phyloP scores from a whole-genome alignment of 1,284 basidiomycete genomes.

The Fomitopsis schrenkii region DNA sequence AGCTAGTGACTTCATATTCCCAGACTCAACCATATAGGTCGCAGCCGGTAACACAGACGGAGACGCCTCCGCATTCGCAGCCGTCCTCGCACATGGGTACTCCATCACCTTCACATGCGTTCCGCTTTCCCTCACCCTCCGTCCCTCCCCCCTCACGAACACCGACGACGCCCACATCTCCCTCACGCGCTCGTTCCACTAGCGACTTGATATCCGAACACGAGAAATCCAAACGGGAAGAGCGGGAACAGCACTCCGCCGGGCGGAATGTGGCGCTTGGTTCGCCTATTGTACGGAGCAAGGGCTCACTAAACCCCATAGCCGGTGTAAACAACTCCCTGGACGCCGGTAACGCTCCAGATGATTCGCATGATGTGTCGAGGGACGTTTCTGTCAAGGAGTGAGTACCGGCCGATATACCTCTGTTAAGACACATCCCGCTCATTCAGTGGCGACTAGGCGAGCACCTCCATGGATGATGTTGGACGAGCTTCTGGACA shows the following conservation, averaged over 20 bases:
- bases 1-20: conserved; percentile 20
- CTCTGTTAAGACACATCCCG: not conserved
- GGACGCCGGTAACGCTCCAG: conserved; percentile 7
- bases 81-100: conserved; percentile 3
- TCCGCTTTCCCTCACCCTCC: conserved; percentile 12
- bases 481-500: conserved; percentile 72
- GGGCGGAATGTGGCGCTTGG: conserved; percentile 7
- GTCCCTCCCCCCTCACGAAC: conserved; percentile 10
- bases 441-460: conserved; percentile 26
- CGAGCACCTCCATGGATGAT: conserved; percentile 68
- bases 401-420: conserved; percentile 22
- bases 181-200: conserved; percentile 51
- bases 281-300: conserved; percentile 14
- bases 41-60: conserved; percentile 4
- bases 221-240: conserved; percentile 36
- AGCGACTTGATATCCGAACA: conserved; percentile 50
- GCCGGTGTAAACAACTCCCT: conserved; percentile 1
- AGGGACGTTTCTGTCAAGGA: conserved; percentile 23
- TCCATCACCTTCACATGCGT: conserved; percentile 12
- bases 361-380: conserved; percentile 14
- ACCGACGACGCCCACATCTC: conserved; percentile 28
- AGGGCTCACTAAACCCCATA: conserved; percentile 16
- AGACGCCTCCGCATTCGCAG: not conserved
- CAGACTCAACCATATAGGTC: conserved; percentile 22
- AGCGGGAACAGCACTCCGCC: conserved; percentile 19